Percentiles rank a stretch among this genome's conserved stretches.
Conservation (phyloP, 106 monocot genomes). For the Apostasia ramifera region DNA sequence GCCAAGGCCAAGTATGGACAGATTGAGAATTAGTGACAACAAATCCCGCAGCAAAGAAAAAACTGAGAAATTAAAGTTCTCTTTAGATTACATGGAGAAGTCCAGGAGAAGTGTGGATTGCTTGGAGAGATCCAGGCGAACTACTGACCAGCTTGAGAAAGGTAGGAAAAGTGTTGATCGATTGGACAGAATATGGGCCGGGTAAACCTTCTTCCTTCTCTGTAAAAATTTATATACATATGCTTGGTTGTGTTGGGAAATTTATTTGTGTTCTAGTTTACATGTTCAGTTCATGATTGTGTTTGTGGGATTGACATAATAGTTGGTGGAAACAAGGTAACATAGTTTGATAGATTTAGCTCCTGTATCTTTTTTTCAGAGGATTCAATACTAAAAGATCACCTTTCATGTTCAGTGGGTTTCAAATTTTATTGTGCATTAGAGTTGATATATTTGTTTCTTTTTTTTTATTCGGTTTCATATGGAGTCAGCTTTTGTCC, state of each 20-base stretch:
- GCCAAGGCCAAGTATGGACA: conserved; percentile 26
- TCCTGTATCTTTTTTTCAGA: not conserved
- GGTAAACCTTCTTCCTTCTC: conserved; percentile 12
- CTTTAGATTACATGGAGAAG: conserved; percentile 43
- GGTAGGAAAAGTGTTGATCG: conserved; percentile 58
- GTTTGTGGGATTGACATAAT: conserved; percentile 1
- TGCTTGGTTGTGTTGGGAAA: conserved; percentile 15
- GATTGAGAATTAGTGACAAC: conserved; percentile 16
- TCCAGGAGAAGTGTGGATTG: conserved; percentile 55
- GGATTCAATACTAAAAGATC: not conserved
- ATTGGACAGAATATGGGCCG: conserved; percentile 61
- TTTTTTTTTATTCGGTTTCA: no score
- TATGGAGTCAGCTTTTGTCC: no score
- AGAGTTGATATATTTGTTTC: no score
- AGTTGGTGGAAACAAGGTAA: not conserved
- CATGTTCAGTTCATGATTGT: not conserved
- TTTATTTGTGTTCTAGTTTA: conserved; percentile 5
- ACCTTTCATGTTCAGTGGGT: not conserved
- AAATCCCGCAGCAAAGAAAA: conserved; percentile 25
- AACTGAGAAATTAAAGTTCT: conserved; percentile 33
- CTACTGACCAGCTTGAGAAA: conserved; percentile 28
- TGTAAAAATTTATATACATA: conserved; percentile 14
- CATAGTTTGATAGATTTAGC: not conserved
- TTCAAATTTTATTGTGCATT: no score
- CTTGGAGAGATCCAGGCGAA: conserved; percentile 30